A percentile compares a stretch with the other conserved stretches of the same genome.
Evolutionary conservation across 257 asterid species (phyloP).

Genomic region (Coffea canephora): DNA sequence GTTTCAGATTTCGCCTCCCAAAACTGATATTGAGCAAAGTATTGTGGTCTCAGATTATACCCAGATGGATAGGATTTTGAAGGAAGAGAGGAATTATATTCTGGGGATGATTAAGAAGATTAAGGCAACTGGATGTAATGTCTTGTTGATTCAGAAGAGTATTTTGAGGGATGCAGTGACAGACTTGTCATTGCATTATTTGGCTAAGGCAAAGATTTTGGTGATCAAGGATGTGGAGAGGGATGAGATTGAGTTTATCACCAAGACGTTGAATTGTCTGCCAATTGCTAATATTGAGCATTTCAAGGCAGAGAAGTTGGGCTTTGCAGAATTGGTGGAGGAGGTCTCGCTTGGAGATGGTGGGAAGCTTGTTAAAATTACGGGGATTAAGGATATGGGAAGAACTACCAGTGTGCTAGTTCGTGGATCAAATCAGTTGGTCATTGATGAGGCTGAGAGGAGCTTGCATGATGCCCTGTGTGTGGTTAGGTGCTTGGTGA

Average conservation of each 20-base stretch:
- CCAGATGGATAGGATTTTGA: conserved; percentile 97
- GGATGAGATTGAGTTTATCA: conserved; percentile 96
- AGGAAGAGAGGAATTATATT: conserved; percentile 95
- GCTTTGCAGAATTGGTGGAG: conserved; percentile 86
- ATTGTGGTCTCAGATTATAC: conserved; percentile 95
- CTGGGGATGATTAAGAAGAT: conserved; percentile 96
- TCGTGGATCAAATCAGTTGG: conserved; percentile 91
- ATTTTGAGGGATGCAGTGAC: conserved; percentile 98
- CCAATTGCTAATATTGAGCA: conserved; percentile 96
- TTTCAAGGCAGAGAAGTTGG: conserved; percentile 83
- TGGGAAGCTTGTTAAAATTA: conserved; percentile 88
- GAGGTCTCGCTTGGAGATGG: conserved; percentile 96
- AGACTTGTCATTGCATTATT: conserved; percentile 85
- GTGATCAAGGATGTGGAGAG: conserved; percentile 96
- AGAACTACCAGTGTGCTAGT: conserved; percentile 89
- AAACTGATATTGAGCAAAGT: conserved; percentile 96
- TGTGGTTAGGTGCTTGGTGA: conserved; percentile 95
- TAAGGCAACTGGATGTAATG: conserved; percentile 88
- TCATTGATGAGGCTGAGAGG: conserved; percentile 96
- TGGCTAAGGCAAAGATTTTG: conserved; percentile 89
- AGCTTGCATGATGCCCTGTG: conserved; percentile 97
- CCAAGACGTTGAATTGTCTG: conserved; percentile 95
- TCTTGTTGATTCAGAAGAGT: conserved; percentile 95
- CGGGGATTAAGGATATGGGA: conserved; percentile 95
- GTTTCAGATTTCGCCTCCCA: conserved; percentile 95